Percentiles rank a stretch among this genome's conserved stretches.
Conservation (phyloP, 139 green algal genomes). For the Pycnococcus provasolii region DNA sequence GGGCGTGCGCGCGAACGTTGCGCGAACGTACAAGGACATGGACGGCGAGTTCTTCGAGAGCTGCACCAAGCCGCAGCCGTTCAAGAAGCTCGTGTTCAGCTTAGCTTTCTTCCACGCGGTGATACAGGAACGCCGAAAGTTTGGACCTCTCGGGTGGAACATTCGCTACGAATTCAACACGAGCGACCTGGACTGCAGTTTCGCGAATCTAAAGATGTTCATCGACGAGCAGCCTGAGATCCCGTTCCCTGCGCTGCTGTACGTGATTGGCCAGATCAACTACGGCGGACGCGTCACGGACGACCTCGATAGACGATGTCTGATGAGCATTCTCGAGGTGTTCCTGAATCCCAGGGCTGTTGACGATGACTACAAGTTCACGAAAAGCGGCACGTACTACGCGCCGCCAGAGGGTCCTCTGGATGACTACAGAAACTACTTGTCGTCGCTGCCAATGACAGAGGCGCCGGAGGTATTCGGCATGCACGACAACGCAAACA, state of each 20-base stretch:
- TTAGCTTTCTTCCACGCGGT: constrained; percentile 34
- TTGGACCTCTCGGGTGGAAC: constrained; percentile 72
- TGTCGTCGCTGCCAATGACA: constrained; percentile 40
- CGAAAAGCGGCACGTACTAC: constrained; percentile 39
- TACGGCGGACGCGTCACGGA: constrained; percentile 75
- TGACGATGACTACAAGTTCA: constrained; percentile 44
- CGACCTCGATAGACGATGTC: constrained; percentile 60
- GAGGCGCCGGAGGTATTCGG: constrained; percentile 72
- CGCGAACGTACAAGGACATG: constrained; percentile 40
- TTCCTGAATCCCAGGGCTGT: constrained; percentile 47
- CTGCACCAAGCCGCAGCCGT: constrained; percentile 28
- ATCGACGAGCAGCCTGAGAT: constrained; percentile 44
- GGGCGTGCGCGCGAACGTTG: constrained; percentile 51
- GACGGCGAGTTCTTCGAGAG: constrained; percentile 46
- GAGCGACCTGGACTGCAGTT: constrained; percentile 60
- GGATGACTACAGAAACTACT: constrained; percentile 49
- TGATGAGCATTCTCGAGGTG: constrained; percentile 54
- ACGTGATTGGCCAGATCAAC: constrained; percentile 70
- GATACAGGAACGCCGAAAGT: constrained; percentile 58
- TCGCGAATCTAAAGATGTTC: constrained; percentile 58
- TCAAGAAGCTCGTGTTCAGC: constrained; percentile 33
- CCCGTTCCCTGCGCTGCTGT: constrained; percentile 59
- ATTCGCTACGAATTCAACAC: constrained; percentile 72
- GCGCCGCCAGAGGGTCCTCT: constrained; percentile 34
- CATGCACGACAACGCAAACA: constrained; percentile 71